Evolutionary conservation across 768 basidiomycete species (phyloP), one percentile per base, ranked within the genome.

Genomic region (Exidia glandulosa): DNA sequence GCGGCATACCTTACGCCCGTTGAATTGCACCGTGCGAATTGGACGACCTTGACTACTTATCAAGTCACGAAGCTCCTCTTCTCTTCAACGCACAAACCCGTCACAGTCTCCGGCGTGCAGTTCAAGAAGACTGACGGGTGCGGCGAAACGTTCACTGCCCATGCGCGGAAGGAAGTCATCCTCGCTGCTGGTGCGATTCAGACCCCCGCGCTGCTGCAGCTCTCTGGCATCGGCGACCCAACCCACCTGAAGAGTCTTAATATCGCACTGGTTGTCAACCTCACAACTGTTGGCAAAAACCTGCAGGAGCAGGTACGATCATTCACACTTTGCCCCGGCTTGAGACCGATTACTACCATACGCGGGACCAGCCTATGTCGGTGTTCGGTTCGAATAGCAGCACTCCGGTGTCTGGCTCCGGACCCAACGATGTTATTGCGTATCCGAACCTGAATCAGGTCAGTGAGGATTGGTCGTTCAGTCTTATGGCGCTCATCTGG

Each of bases 151-250:
- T 79, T 77, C 64, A 72, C 68, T 5, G 79, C 76, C 1, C 64
- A 63, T 31, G 81, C 79, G 1, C 70, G 75, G 6, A 71, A 73
- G 27, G 81, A 83, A 57, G 79, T 82, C 50, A 79, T 84, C 62
- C 58, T 83, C 5, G 77, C 79, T 32, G 81, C 79, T 3, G 82
- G 82, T 19, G 77, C 80, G 2, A 78, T 82, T 59, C 19, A 78
- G 74, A 75, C 76, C 0, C 80, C 80, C 3, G 72, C 72, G 2
- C 70, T 81, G 10, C 73, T 81, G 14, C 80, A 82, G 66, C 74
- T 81, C 1, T 83, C 81, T 13, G 83, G 82, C 0, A 78, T 84
- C 59, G 83, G 82, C 2, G 80, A 31, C 19, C 1, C 30, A 31
- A 16, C 54, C 7, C 14, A 19, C 29, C n/a, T 27, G 23, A 6